A percentile compares a stretch with the other conserved stretches of the same genome.
Conservation (phyloP, 257 asterid genomes). For the Vinca minor region DNA sequence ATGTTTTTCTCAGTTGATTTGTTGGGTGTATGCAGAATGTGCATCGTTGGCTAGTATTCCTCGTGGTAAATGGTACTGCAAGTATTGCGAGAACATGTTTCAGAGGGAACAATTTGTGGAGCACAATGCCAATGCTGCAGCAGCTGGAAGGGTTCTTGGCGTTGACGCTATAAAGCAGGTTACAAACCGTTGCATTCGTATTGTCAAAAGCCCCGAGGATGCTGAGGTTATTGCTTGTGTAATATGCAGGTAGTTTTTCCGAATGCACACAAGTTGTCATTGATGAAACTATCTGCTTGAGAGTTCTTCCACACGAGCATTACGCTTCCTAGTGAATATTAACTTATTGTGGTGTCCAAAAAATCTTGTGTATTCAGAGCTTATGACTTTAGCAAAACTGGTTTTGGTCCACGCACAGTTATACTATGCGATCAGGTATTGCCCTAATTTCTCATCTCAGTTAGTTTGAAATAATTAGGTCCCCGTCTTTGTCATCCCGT, state of each 20-base stretch:
- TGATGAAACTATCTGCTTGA: slow-evolving; percentile 2
- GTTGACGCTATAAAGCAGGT: slow-evolving; percentile 71
- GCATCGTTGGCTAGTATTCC: slow-evolving; percentile 73
- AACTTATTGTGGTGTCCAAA: not conserved
- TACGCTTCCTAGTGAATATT: not conserved
- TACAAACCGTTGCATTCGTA: slow-evolving; percentile 78
- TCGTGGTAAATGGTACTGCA: slow-evolving; percentile 92
- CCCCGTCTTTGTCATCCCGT: slow-evolving; percentile 10
- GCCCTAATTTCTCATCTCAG: slow-evolving; percentile 17
- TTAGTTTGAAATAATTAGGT: slow-evolving; percentile 5
- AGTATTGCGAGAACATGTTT: slow-evolving; percentile 85
- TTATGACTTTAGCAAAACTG: slow-evolving; percentile 88
- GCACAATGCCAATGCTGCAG: slow-evolving; percentile 75
- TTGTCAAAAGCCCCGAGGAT: slow-evolving; percentile 77
- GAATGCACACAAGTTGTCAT: no score
- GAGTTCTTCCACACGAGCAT: not conserved
- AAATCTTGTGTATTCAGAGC: slow-evolving; percentile 45
- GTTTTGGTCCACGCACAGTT: slow-evolving; percentile 99
- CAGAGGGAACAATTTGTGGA: slow-evolving; percentile 73
- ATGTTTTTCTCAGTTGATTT: slow-evolving; percentile 11
- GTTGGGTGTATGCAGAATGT: slow-evolving; percentile 58
- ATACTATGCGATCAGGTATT: slow-evolving; percentile 94
- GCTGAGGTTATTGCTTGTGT: slow-evolving; percentile 93
- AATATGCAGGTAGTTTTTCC: slow-evolving; percentile 67
- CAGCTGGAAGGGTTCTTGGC: slow-evolving; percentile 88